Evolutionary conservation across 805 yeast genomes (phyloP), one percentile per base, ranked within the genome.

Genomic region (Clavispora carvajalis): DNA sequence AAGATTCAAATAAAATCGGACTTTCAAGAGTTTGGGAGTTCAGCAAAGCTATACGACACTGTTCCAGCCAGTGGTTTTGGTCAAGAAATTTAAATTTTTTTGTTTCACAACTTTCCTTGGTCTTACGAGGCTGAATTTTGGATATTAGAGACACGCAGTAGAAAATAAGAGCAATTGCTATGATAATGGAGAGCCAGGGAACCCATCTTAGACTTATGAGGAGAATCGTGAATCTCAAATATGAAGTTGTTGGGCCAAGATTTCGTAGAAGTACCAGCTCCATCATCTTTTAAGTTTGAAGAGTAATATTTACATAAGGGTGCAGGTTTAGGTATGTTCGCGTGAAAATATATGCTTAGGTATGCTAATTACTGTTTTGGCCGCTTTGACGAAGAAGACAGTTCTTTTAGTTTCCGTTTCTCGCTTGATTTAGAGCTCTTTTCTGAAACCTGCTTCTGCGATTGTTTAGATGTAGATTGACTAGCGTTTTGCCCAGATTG

Each of bases 1-100:
- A 70, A 21, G 80, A 75, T 18, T 75, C 74, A 2, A 75, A 73
- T 25, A 73, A 63, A 2, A 71, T 51, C 0, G 65, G 62, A 6
- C 30, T 23, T 7, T 38, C 28, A 26, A 54, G 34, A 3, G 11
- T 7, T 48, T 48, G 46, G 49, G 53, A 40, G 12, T 49, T 47
- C 4, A 36, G 21, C 21, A 40, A 26, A 2, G 64, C 22, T 0
- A n/a, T 5, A 1, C 37, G 38, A 2, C 54, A 9, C 33, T 62
- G 62, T 1, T 33, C 34, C 1, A 22, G 28, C 76, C 74, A 70
- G 28, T 57, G 55, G 1, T 45, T 48, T 13, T 39, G 42, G 0
- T 65, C 58, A 25, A 38, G 46, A n/a, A 34, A 39, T 16, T 23
- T 26, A 24, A 35, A 36, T 23, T 34, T 22, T 18, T 22, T 9